These are phyloP conservation scores for Heterobasidion irregulare DNA, from an alignment of 1,284 basidiomycete genomes.

Conservation along the genomic window DNA sequence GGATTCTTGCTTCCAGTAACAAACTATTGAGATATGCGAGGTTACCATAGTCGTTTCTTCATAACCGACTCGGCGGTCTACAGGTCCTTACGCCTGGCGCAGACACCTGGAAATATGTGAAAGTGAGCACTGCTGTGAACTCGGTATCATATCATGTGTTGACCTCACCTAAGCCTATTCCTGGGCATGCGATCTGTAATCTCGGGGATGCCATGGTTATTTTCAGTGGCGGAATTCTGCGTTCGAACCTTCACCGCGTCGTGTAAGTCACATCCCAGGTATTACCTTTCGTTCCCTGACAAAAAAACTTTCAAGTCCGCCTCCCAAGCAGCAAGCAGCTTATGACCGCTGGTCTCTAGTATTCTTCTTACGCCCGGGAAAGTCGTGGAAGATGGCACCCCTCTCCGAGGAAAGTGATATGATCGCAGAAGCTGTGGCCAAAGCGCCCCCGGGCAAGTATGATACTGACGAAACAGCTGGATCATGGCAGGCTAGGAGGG, in stretches of 20 bases:
- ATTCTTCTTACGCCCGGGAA: slow-evolving; percentile 26
- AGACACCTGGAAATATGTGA: slow-evolving; percentile 62
- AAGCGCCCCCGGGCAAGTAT: slow-evolving; percentile 13
- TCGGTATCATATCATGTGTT: background rate
- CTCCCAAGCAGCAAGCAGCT: slow-evolving; percentile 20
- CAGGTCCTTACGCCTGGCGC: slow-evolving; percentile 60
- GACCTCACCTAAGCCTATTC: slow-evolving; percentile 19
- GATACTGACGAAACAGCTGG: slow-evolving; percentile 17
- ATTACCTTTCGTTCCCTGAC: too few relatives aligned
- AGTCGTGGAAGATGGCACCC: slow-evolving; percentile 16
- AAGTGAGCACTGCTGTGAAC: slow-evolving; percentile 24
- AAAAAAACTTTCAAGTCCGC: slow-evolving; percentile 12
- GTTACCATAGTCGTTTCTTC: slow-evolving; percentile 43
- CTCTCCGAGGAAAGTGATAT: slow-evolving; percentile 15
- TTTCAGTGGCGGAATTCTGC: slow-evolving; percentile 31
- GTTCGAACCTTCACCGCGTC: slow-evolving; percentile 18
- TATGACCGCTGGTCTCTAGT: slow-evolving; percentile 27
- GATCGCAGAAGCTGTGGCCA: slow-evolving; percentile 17
- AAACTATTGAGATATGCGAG: too few relatives aligned
- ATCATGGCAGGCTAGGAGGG: slow-evolving; percentile 15
- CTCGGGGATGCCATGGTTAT: slow-evolving; percentile 27
- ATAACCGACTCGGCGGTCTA: slow-evolving; percentile 64
- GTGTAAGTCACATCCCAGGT: background rate
- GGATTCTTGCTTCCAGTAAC: background rate
- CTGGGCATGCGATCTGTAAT: slow-evolving; percentile 22